A percentile compares a stretch with the other conserved stretches of the same genome.
Evolutionary conservation across 148 eudicot species (phyloP).

Genomic region (Dianthus caryophyllus): DNA sequence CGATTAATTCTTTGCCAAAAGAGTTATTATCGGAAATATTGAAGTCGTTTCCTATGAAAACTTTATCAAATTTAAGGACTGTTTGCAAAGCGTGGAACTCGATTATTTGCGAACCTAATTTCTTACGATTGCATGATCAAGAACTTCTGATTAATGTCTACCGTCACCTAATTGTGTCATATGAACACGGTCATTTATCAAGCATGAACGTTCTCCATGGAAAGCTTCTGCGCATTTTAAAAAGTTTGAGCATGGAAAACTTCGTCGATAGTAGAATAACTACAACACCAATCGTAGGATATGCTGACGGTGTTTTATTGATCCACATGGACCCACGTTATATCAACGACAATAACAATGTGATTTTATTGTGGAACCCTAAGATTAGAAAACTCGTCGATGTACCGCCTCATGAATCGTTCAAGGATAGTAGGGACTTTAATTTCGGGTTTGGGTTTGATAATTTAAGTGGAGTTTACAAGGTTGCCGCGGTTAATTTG

Average conservation of each 20-base stretch:
- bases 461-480: not conserved
- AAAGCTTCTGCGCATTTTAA: not conserved
- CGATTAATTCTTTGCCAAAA: not conserved
- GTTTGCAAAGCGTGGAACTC: conserved; percentile 9
- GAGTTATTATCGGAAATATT: not conserved
- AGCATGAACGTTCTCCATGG: not conserved
- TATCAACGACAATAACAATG: not conserved
- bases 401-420: not conserved
- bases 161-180: not conserved
- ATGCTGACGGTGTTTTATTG: conserved; percentile 4
- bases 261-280: not conserved
- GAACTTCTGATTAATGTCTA: not conserved
- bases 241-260: not conserved
- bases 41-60: not conserved
- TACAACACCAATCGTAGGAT: not conserved
- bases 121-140: not conserved
- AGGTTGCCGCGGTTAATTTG: conserved; percentile 5
- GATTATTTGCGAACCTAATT: not conserved
- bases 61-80: not conserved
- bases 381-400: not conserved
- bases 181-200: not conserved
- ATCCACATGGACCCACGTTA: not conserved
- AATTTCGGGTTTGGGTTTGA: conserved; percentile 9
- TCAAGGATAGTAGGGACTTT: not conserved
- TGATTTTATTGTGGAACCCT: not conserved